Conservation (phyloP, 2,329 filamentous ascomycete species). For the Aspergillus luchuensis region DNA sequence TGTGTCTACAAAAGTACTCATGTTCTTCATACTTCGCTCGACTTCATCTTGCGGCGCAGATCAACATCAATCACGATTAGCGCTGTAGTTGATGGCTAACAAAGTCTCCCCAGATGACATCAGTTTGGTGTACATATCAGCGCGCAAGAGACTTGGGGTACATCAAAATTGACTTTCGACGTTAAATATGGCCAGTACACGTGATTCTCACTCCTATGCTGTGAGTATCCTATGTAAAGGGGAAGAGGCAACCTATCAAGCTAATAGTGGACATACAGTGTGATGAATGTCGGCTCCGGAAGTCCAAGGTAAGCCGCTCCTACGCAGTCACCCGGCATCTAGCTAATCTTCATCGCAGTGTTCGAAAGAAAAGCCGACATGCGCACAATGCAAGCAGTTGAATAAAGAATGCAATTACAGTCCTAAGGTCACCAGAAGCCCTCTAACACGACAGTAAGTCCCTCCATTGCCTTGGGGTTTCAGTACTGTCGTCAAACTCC, state of each 20-base stretch:
- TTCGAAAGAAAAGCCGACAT: conserved; percentile 45
- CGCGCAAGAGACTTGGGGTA: conserved; percentile 31
- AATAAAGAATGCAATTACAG: conserved; percentile 47
- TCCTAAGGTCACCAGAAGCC: conserved; percentile 44
- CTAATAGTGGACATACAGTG: conserved; percentile 29
- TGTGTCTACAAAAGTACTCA: neutral
- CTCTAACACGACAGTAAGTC: conserved; percentile 45
- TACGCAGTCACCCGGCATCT: neutral
- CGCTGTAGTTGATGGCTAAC: conserved; percentile 24
- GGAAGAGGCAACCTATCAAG: neutral
- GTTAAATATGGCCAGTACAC: conserved; percentile 43
- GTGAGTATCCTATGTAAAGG: conserved; percentile 30
- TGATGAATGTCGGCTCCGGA: conserved; percentile 44
- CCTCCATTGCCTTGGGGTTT: neutral
- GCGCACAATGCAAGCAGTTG: conserved; percentile 43
- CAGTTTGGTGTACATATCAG: conserved; percentile 34
- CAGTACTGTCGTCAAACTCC: neutral
- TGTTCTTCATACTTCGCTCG: conserved; percentile 1
- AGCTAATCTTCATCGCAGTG: conserved; percentile 30
- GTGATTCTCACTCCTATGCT: conserved; percentile 45
- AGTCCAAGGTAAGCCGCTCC: conserved; percentile 37
- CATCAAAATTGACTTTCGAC: conserved; percentile 24
- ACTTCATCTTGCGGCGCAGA: neutral
- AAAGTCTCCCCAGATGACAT: conserved; percentile 32
- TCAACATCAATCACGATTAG: neutral